Evolutionary conservation across 2,329 filamentous ascomycete genomes (phyloP).

Genomic region (Graphilbum fragrans): DNA sequence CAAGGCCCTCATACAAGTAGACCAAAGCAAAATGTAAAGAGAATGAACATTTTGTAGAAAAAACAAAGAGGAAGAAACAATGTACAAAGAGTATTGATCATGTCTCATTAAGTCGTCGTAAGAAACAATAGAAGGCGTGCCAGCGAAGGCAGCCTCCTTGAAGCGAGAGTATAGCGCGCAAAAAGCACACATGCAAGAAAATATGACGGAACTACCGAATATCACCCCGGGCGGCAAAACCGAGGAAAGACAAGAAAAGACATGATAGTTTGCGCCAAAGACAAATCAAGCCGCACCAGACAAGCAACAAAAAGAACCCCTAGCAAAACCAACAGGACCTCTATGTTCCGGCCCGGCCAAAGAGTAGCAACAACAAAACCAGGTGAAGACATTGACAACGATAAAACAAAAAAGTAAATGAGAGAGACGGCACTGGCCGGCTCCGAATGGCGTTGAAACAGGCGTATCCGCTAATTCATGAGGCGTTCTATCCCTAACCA

Average conservation of each 20-base stretch:
- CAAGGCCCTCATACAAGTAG: too few relatives aligned
- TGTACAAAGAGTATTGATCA: constrained; percentile 5
- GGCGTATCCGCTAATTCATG: neutral
- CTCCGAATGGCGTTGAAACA: too few relatives aligned
- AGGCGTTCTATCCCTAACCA: neutral
- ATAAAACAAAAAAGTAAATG: neutral
- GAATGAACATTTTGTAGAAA: neutral
- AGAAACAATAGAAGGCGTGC: neutral
- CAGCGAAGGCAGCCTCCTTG: neutral
- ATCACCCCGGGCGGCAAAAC: too few relatives aligned
- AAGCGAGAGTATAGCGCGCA: neutral
- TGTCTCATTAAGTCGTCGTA: constrained; percentile 9
- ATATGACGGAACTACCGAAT: too few relatives aligned
- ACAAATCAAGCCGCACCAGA: neutral
- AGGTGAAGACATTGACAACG: neutral
- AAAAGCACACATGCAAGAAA: neutral
- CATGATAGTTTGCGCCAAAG: neutral
- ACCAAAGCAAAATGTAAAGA: neutral
- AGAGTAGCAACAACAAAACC: neutral
- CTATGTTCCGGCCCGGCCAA: neutral
- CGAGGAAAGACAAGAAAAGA: neutral
- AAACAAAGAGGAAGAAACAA: constrained; percentile 4
- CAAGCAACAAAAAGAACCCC: neutral
- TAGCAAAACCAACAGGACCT: neutral
- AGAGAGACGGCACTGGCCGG: too few relatives aligned